phyloP scores from a whole-genome alignment of 1,139 yeast species.

The Geotrichum cucujoidarum region DNA sequence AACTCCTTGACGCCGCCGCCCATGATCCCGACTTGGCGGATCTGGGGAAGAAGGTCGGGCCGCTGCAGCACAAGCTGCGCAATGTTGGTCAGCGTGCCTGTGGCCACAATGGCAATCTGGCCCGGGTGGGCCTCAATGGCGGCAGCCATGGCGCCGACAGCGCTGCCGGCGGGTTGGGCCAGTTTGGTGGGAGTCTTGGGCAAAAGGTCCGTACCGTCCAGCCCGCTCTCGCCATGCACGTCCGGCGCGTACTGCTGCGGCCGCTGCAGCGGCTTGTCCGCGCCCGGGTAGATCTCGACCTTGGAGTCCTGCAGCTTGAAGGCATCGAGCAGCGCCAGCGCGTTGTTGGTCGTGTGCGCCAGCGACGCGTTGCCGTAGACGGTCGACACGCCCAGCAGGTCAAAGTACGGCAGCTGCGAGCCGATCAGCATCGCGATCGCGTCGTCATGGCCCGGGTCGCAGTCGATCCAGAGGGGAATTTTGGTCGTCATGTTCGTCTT shows the following conservation, averaged over 20 bases:
- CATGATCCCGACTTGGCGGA: slow-evolving; percentile 60
- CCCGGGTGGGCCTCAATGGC: slow-evolving; percentile 45
- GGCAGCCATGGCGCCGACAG: slow-evolving; percentile 54
- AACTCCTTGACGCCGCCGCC: slow-evolving; percentile 58
- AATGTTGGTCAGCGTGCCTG: slow-evolving; percentile 71
- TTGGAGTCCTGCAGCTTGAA: slow-evolving; percentile 38
- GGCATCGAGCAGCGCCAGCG: slow-evolving; percentile 61
- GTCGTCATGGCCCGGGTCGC: slow-evolving; percentile 93
- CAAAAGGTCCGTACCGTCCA: slow-evolving; percentile 65
- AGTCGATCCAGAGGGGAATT: slow-evolving; percentile 80
- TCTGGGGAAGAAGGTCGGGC: slow-evolving; percentile 48
- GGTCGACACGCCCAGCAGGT: slow-evolving; percentile 70
- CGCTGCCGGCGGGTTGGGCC: slow-evolving; percentile 40
- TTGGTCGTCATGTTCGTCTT: slow-evolving; percentile 4
- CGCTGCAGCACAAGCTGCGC: slow-evolving; percentile 48
- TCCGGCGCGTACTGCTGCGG: slow-evolving; percentile 50
- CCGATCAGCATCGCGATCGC: slow-evolving; percentile 70
- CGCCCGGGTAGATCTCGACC: slow-evolving; percentile 65
- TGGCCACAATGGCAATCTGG: slow-evolving; percentile 56
- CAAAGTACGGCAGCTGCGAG: slow-evolving; percentile 52
- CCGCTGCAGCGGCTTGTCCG: slow-evolving; percentile 50
- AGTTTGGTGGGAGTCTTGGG: slow-evolving; percentile 42
- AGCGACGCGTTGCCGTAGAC: slow-evolving; percentile 78
- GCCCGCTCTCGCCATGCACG: slow-evolving; percentile 70
- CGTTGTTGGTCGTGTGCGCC: slow-evolving; percentile 61